A percentile compares a stretch with the other conserved stretches of the same genome.
Evolutionary conservation across 2,329 filamentous ascomycete genomes (phyloP).

Genomic region (Exophiala sp.): DNA sequence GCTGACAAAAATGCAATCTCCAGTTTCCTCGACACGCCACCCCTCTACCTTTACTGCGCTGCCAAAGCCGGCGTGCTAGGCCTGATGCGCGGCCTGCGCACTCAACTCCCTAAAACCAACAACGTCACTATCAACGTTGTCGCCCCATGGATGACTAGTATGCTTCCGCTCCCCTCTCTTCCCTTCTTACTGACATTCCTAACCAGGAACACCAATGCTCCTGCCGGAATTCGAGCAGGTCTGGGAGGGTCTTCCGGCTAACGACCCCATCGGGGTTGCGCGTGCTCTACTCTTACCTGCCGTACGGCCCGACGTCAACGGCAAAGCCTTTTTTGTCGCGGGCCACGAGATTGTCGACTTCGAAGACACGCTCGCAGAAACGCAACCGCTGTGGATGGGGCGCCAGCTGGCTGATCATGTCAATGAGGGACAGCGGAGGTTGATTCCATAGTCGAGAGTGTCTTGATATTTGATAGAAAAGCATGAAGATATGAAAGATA

Average conservation of each 20-base stretch:
- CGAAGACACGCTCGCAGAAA: conserved; percentile 26
- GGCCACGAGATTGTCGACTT: conserved; percentile 30
- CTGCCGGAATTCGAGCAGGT: conserved; percentile 23
- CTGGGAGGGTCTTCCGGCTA: conserved; percentile 27
- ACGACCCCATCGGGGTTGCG: conserved; percentile 28
- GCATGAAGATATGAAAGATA: too few species aligned
- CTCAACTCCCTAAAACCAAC: conserved; percentile 14
- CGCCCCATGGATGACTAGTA: conserved; percentile 25
- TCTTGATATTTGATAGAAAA: too few species aligned
- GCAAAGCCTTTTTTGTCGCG: conserved; percentile 28
- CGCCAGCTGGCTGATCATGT: conserved; percentile 31
- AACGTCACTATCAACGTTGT: conserved; percentile 19
- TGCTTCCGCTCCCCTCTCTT: not conserved
- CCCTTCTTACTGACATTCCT: not conserved
- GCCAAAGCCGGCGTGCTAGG: conserved; percentile 31
- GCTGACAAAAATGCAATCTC: too few species aligned
- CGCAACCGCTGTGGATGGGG: conserved; percentile 31
- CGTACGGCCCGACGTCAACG: conserved; percentile 28
- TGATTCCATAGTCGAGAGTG: too few species aligned
- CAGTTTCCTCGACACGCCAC: conserved; percentile 8
- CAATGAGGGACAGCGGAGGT: conserved; percentile 8
- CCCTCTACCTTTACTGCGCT: conserved; percentile 5
- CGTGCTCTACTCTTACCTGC: conserved; percentile 21
- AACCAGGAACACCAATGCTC: conserved; percentile 1
- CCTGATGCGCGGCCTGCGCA: conserved; percentile 26